Evolutionary conservation across 352 stramenopile genomes (phyloP).

Genomic region (Phytopythium ostracodes): DNA sequence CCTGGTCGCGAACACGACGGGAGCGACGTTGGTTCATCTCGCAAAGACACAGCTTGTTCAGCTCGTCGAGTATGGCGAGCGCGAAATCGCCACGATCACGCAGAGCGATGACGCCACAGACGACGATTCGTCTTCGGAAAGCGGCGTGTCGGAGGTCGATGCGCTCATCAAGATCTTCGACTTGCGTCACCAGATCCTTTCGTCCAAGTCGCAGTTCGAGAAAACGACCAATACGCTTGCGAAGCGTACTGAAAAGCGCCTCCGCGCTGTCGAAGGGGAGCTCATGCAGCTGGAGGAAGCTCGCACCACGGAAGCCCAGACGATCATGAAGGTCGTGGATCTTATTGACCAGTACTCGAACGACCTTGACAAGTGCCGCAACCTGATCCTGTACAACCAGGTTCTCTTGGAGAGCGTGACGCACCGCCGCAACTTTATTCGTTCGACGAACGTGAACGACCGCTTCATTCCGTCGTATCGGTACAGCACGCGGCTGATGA

Average conservation of each 20-base stretch:
- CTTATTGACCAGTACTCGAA: conserved; percentile 51
- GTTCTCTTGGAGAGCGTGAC: conserved; percentile 61
- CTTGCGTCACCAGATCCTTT: conserved; percentile 69
- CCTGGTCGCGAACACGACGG: conserved; percentile 68
- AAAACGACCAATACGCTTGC: conserved; percentile 45
- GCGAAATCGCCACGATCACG: conserved; percentile 37
- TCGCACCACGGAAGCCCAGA: conserved; percentile 29
- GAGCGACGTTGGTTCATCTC: conserved; percentile 67
- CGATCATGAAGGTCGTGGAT: conserved; percentile 46
- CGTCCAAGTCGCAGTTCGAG: conserved; percentile 61
- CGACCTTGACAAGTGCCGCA: conserved; percentile 47
- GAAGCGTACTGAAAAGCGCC: conserved; percentile 50
- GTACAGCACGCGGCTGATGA: conserved; percentile 62
- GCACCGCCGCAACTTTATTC: conserved; percentile 62
- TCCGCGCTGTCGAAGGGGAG: conserved; percentile 47
- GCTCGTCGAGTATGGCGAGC: conserved; percentile 53
- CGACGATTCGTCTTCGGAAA: conserved; percentile 15
- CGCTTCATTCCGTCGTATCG: conserved; percentile 69
- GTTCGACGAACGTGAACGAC: conserved; percentile 54
- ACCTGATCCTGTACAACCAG: conserved; percentile 51
- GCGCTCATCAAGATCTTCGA: conserved; percentile 71
- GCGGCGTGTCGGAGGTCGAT: conserved; percentile 49
- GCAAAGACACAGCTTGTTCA: conserved; percentile 66
- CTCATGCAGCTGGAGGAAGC: conserved; percentile 61
- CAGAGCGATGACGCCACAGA: conserved; percentile 23